Base-by-base conservation (phyloP, 306 rosid genomes). In the Begonia loranthoides region DNA sequence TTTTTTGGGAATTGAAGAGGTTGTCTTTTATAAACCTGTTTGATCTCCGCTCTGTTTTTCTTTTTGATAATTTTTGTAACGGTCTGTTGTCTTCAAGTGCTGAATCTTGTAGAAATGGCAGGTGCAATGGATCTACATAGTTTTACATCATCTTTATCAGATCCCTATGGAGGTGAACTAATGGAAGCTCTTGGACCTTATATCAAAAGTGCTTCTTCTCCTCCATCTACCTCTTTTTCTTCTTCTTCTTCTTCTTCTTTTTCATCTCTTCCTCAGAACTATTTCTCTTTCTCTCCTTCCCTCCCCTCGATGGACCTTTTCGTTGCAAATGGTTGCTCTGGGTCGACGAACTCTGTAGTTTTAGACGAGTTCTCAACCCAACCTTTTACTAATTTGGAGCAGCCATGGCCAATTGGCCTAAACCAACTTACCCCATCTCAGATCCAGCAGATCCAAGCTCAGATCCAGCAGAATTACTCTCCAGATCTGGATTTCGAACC, bases 101-200 rank as follows among this genome's bases (percentile, higher is more conserved):
- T 1, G 36, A 57, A 14, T 21, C 34, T 57, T 17, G 38, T 58
- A 65, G 54, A 17, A 16, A 86, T 90, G 95, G 95, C 85, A 66
- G 76, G 92, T 66, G 68, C 76, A 39, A 76, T 80, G 94, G 84
- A 76, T 74, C 73, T 74, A 64, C 86, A 76, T 79, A 73, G 54
- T 61, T 56, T 64, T 70, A 58, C 63, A 40, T 38, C 62, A 33
- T 43, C 77, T 62, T 82, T 68, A 12, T 64, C 95, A 50, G 88
- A 72, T 60, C 77, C 83, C 2, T 71, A 67, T 19, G 73, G 83
- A 34, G 96, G 96, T 61, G 96, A 90, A 71, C 64, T 90, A 41
- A 90, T 90, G 99, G 99, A 90, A 80, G 96, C 84, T 66, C 94
- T 90, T 54, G 79, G 74, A 80, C 87, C 96, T 86, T 90, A 86